phyloP scores from a whole-genome alignment of 2,329 filamentous ascomycete genomes.

The Orbilia oligospora region DNA sequence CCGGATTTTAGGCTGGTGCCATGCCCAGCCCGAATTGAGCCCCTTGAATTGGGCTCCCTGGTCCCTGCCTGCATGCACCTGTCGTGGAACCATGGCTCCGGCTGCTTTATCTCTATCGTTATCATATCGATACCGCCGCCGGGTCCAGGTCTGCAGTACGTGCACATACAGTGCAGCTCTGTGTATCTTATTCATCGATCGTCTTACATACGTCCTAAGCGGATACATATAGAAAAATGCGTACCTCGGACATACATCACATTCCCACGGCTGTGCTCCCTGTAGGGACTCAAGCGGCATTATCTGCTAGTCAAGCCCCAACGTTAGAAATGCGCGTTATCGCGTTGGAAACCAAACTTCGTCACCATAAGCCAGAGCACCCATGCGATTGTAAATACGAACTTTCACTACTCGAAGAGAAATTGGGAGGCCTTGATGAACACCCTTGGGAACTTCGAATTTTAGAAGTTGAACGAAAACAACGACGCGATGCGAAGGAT shows the following conservation, averaged over 20 bases:
- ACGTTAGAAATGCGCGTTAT: conserved; percentile 45
- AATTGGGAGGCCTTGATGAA: conserved; percentile 32
- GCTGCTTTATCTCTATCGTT: background rate
- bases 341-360: conserved; percentile 54
- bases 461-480: conserved; percentile 26
- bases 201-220: background rate
- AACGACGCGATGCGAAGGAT: conserved; percentile 31
- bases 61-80: conserved; percentile 28
- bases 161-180: too few species aligned
- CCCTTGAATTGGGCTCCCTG: conserved; percentile 12
- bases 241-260: background rate
- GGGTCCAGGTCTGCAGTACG: too few species aligned
- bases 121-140: background rate
- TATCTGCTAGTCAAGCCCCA: background rate
- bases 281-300: background rate
- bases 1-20: background rate
- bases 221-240: conserved; percentile 19
- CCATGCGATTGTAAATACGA: conserved; percentile 59
- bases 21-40: conserved; percentile 3
- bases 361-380: conserved; percentile 50
- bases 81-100: conserved; percentile 17
- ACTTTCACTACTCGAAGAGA: conserved; percentile 52
- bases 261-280: background rate
- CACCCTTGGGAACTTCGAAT: conserved; percentile 47
- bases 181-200: background rate